Conservation (phyloP, 805 yeast genomes). For the Millerozyma acaciae region DNA sequence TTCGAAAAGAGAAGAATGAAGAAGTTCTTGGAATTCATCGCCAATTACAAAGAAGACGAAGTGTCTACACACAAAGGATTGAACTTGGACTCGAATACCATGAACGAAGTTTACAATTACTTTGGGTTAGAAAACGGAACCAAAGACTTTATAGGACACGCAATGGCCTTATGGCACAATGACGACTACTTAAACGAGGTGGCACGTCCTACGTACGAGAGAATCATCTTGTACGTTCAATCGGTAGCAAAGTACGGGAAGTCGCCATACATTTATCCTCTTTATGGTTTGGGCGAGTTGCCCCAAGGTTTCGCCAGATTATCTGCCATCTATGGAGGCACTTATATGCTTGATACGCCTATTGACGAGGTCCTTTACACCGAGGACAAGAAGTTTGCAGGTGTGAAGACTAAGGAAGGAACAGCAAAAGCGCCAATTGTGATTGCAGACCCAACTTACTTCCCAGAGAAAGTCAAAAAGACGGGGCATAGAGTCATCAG, state of each 20-base stretch:
- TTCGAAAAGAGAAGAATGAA: slow-evolving; percentile 96
- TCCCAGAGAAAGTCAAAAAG: slow-evolving; percentile 75
- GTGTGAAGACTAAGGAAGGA: slow-evolving; percentile 90
- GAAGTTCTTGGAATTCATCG: slow-evolving; percentile 84
- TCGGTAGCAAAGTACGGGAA: slow-evolving; percentile 94
- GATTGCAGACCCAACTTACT: slow-evolving; percentile 96
- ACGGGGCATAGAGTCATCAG: slow-evolving; percentile 75
- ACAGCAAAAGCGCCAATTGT: slow-evolving; percentile 87
- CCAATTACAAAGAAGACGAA: slow-evolving; percentile 74
- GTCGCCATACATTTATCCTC: slow-evolving; percentile 92
- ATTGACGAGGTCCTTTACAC: slow-evolving; percentile 82
- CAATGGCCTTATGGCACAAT: slow-evolving; percentile 95
- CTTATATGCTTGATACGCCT: slow-evolving; percentile 96
- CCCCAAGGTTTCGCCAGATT: slow-evolving; percentile 99
- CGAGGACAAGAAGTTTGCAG: slow-evolving; percentile 62
- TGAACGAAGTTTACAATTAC: slow-evolving; percentile 85
- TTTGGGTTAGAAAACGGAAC: slow-evolving; percentile 92
- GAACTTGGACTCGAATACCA: slow-evolving; percentile 80
- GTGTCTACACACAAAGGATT: slow-evolving; percentile 79
- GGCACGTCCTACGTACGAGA: slow-evolving; percentile 86
- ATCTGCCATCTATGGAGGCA: slow-evolving; percentile 96
- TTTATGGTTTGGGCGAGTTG: slow-evolving; percentile 94
- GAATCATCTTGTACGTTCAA: slow-evolving; percentile 79
- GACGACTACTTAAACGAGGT: slow-evolving; percentile 87
- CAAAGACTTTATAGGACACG: slow-evolving; percentile 94